Evolutionary conservation across 2,329 filamentous ascomycete genomes (phyloP), one percentile per base, ranked within the genome.

Genomic region (Epicoccum sorghinum): DNA sequence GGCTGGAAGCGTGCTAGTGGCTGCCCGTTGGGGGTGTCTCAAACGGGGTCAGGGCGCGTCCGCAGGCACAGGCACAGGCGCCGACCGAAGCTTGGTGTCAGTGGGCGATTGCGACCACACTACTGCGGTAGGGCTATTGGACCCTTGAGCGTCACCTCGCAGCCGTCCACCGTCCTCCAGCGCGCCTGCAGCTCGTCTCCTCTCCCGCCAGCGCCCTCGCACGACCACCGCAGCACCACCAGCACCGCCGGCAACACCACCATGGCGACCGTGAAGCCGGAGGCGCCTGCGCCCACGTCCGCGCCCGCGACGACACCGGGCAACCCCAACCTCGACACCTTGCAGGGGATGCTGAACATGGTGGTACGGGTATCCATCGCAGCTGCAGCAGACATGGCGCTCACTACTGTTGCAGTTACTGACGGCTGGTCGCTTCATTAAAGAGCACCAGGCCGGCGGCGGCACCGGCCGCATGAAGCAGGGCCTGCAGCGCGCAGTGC

Each of bases 261-360:
- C 48, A 67, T 67, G 60, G 60, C 59, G 22, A 32, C 59, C 22
- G 36, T 55, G 9, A 61, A 64, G 14, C 27, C 53, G 32, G 57
- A 55, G 2, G 38, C 50, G 14, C 23, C 59, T 2, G 38, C 50
- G 14, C 23, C 59, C 2, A 42, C 29, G 35, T 51, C 55, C 27
- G 59, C 55, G 36, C 57, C 36, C n/a, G 22, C 53, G 7, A 47
- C 56, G 23, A 45, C 61, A 25, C 40, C 27, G 33, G 62, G 62
- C 33, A 57, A 47, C 10, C 61, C 54, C 39, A 56, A 75, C 42
- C 68, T 81, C 47, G 77, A 80, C 55, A 73, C 72, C 51, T 68
- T 82, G 53, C 76, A 81, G 61, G 68, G 72, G 51, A 78, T 80
- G 70, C 61, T 82, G 55, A 81, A 80, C 59, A 69, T 75, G 43